Evolutionary conservation across 805 yeast genomes (phyloP).

Genomic region (Debaryomyces tyrocola): DNA sequence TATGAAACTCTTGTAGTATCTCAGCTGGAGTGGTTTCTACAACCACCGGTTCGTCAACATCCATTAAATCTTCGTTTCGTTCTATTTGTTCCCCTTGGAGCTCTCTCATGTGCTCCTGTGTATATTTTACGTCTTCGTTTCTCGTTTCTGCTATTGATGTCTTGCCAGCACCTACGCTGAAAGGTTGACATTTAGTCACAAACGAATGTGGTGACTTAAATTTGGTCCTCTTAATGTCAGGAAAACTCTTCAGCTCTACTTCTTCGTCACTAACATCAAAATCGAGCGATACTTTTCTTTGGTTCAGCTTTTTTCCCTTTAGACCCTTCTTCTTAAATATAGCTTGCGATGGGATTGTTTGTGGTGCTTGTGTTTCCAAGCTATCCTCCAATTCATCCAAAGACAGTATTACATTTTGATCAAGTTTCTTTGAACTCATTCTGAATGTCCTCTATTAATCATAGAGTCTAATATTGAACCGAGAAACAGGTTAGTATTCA

Average conservation of each 20-base stretch:
- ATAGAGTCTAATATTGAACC: background rate
- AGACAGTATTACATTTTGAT: background rate
- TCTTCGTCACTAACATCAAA: conserved; percentile 22
- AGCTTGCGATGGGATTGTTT: background rate
- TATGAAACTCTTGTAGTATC: background rate
- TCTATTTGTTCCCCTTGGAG: background rate
- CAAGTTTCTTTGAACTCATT: background rate
- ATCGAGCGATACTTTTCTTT: conserved; percentile 1
- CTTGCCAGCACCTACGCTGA: background rate
- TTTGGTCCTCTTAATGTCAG: background rate
- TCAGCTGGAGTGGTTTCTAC: conserved; percentile 7
- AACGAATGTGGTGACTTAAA: background rate
- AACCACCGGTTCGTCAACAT: background rate
- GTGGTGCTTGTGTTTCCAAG: background rate
- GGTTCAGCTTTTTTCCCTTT: conserved; percentile 6
- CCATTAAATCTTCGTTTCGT: background rate
- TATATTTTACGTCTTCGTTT: background rate
- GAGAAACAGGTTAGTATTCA: background rate
- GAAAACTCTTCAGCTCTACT: background rate
- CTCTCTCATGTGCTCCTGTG: background rate
- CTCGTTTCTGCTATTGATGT: background rate
- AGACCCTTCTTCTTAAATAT: conserved; percentile 10
- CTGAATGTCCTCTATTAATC: background rate
- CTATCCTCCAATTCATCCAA: background rate
- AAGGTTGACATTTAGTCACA: background rate